These are phyloP conservation scores for Syzygium aqueum DNA, from an alignment of 345 rosid species.

Conservation along the genomic window DNA sequence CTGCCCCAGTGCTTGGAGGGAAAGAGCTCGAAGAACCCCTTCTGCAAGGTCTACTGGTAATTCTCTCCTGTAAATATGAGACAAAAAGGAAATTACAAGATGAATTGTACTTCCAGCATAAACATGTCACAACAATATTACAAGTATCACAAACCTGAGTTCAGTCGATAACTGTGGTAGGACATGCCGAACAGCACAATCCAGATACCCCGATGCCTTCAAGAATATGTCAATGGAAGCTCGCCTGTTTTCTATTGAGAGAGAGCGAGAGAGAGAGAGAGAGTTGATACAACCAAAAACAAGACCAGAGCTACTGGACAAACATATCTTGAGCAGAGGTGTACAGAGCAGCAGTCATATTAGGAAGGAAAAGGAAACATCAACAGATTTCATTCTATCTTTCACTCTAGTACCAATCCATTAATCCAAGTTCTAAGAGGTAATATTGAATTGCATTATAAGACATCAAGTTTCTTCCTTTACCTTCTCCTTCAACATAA, in stretches of 20 bases:
- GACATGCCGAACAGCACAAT: constrained; percentile 83
- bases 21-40: constrained; percentile 87
- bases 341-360: background rate
- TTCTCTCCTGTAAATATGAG: constrained; percentile 50
- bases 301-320: background rate
- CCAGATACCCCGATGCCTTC: constrained; percentile 96
- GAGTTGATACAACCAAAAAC: background rate
- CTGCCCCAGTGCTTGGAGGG: constrained; percentile 96
- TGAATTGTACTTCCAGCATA: background rate
- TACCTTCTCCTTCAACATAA: background rate
- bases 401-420: background rate
- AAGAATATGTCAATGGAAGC: constrained; percentile 84
- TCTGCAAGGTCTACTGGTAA: constrained; percentile 91
- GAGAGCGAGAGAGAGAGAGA: constrained; percentile 3
- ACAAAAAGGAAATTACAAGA: constrained; percentile 1
- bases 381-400: background rate
- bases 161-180: constrained; percentile 79
- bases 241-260: constrained; percentile 64
- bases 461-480: background rate
- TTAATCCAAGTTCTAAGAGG: background rate
- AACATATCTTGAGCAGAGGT: background rate
- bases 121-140: background rate
- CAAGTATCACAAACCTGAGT: constrained; percentile 44
- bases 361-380: background rate
- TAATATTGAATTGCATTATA: background rate